Base-by-base conservation (phyloP, 1,284 basidiomycete genomes). In the Austropuccinia psidii region DNA sequence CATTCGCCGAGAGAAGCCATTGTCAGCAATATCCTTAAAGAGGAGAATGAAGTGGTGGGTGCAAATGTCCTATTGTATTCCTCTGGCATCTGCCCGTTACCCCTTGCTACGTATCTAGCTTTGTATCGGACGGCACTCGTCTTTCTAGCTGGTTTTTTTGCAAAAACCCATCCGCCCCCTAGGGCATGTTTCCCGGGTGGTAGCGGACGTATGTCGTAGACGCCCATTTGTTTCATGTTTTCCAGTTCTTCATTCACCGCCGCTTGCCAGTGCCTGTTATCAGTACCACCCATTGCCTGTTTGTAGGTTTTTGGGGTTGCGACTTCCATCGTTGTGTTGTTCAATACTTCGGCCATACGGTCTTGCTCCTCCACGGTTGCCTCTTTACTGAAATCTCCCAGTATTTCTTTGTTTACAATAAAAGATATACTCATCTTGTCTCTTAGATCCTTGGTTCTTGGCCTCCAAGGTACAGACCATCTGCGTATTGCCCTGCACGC, bases 51-150 rank as follows among this genome's bases (percentile, higher is more conserved):
- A 3, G 68, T 57, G 1, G 68, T 70, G 4, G 68, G 68, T 2
- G 68, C 54, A 58, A 70, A 70, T 1, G 61, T 65, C 29, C 24
- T 49, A 27, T 31, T 11, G 39, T 39, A 65, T 15, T 67, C 33
- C 1, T 37, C 24, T n/a, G n/a, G n/a, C n/a, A n/a, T n/a, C 19
- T 67, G 65, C 17, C n/a, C 27, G n/a, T 55, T 37, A 24, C 65
- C 65, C n/a, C 39, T 35, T 15, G 65, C 50, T 1, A 67, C 50
- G 29, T 55, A 55, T 7, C 35, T 17, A 5, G 65, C 65, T n/a
- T 67, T 67, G 37, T 55, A 55, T 5, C 35, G n/a, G n/a, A 4
- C 1, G 6, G 4, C 1, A 67, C 19, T 21, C 24, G 9, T 6
- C 65, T 37, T 1, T 67, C 19, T 4, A 17, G n/a, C 9, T 67